phyloP scores from a whole-genome alignment of 2,329 filamentous ascomycete species.

The Emericellopsis cladophorae region DNA sequence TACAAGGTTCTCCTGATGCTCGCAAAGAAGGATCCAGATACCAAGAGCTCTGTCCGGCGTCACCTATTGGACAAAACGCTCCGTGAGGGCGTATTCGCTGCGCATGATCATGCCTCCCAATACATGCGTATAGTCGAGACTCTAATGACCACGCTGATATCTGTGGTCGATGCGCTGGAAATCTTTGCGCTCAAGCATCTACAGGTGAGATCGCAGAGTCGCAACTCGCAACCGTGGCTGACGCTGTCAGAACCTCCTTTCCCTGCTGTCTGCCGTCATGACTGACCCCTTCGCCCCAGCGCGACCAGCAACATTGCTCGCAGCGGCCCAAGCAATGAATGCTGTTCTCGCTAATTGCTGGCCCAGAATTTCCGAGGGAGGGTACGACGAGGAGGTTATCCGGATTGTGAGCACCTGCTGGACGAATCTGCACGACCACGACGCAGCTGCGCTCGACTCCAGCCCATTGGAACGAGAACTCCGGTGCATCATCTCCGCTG shows the following conservation, averaged over 20 bases:
- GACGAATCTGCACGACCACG: slow-evolving; percentile 36
- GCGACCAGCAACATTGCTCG: slow-evolving; percentile 37
- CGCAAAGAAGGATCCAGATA: slow-evolving; percentile 14
- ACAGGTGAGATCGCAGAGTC: slow-evolving; percentile 27
- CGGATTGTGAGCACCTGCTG: slow-evolving; percentile 50
- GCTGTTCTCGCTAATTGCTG: slow-evolving; percentile 51
- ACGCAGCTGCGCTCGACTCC: too few species aligned
- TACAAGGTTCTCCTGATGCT: slow-evolving; percentile 57
- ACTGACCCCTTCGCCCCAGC: slow-evolving; percentile 54
- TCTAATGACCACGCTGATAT: slow-evolving; percentile 36
- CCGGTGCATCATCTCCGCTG: too few species aligned
- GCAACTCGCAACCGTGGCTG: background rate
- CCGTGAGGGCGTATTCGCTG: slow-evolving; percentile 40
- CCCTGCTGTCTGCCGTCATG: slow-evolving; percentile 52
- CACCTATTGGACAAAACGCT: slow-evolving; percentile 40
- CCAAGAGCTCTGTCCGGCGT: slow-evolving; percentile 12
- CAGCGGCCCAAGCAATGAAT: slow-evolving; percentile 40
- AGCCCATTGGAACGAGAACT: too few species aligned
- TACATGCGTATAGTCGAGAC: slow-evolving; percentile 43
- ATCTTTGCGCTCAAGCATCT: slow-evolving; percentile 56
- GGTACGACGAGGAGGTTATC: slow-evolving; percentile 51
- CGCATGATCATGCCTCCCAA: slow-evolving; percentile 44
- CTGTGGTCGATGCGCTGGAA: slow-evolving; percentile 42
- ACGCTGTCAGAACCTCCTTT: slow-evolving; percentile 44
- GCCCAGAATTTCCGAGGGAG: slow-evolving; percentile 46